Percentiles rank a stretch among this genome's conserved stretches.
Evolutionary conservation across 805 yeast species (phyloP).

Genomic region (Teunomyces barrocoloradensis): DNA sequence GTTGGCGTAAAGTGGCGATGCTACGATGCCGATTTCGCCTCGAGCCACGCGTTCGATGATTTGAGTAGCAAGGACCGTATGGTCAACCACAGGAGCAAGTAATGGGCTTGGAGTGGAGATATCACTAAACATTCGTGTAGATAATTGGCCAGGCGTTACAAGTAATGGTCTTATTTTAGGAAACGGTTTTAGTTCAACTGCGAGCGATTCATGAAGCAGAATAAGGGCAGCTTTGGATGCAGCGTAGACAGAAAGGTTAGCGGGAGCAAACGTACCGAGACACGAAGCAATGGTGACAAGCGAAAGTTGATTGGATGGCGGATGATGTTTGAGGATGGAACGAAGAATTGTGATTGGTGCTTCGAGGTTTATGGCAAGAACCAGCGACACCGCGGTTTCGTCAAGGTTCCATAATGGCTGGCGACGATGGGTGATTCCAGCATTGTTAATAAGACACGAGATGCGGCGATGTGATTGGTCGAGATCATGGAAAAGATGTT

Average conservation of each 20-base stretch:
- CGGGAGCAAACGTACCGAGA: conserved; percentile 49
- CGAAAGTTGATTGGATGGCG: conserved; percentile 18
- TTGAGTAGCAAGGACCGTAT: conserved; percentile 31
- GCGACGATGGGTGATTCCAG: conserved; percentile 42
- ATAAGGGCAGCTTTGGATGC: conserved; percentile 48
- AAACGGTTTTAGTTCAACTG: conserved; percentile 31
- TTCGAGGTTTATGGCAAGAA: conserved; percentile 32
- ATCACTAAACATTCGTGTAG: conserved; percentile 48
- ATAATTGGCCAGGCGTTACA: conserved; percentile 52
- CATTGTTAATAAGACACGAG: conserved; percentile 45
- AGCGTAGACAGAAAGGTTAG: conserved; percentile 45
- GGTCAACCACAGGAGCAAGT: conserved; percentile 49
- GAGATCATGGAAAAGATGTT: conserved; percentile 8
- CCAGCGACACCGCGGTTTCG: conserved; percentile 17
- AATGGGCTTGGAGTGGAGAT: conserved; percentile 39
- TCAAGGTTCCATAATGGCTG: conserved; percentile 25
- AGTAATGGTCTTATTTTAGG: conserved; percentile 32
- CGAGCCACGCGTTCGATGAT: conserved; percentile 29
- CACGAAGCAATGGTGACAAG: conserved; percentile 47
- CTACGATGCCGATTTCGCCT: conserved; percentile 43
- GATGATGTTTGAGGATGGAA: conserved; percentile 20
- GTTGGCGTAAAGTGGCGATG: conserved; percentile 48
- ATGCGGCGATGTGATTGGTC: conserved; percentile 10
- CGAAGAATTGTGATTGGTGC: conserved; percentile 28
- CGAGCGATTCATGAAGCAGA: conserved; percentile 44